Evolutionary conservation across 2,329 filamentous ascomycete genomes (phyloP), one percentile per base, ranked within the genome.

Genomic region (Rasamsonia emersonii): DNA sequence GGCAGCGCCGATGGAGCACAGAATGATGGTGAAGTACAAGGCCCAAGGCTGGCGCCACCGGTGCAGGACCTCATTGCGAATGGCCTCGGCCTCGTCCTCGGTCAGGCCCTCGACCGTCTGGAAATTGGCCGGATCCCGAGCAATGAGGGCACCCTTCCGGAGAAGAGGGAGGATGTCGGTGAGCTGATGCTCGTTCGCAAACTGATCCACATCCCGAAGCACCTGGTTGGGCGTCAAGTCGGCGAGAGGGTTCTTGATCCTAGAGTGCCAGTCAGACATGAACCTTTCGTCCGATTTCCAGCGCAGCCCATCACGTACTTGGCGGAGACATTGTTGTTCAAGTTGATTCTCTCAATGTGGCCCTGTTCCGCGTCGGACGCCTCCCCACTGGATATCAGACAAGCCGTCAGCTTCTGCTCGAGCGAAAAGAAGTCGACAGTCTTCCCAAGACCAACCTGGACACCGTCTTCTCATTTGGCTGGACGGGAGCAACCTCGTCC

Each of bases 1-100:
- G 6, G 67, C 66, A 30, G 68, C 67, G 24, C 64, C 69, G 26
- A 73, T 59, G 2, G 67, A 70, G 44, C 66, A 70, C 10, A 71
- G 56, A 24, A 67, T 59, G 39, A 73, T 67, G 6, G 65, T 69
- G 35, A 65, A 60, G 45, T 71, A 71, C 5, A 73, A 53, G 9
- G 59, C 39, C 27, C 38, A 42, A 3, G 70, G 67, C 39, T 71
- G 68, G 8, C 57, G 58, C 68, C 69, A 72, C 37, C 65, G 64
- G 42, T 70, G 63, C 11, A 55, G 46, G 17, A 61, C 51, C 42
- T 72, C 68, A 15, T 62, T 50, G n/a, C 54, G 54, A 18, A 71
- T 58, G 4, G 55, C 58, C 5, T 55, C 48, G 15, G 54, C 42
- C 38, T 71, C 68, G 1, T 48, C 40, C 3, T 62, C 56, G 2